Base-by-base conservation (phyloP, 352 stramenopile species). In the Globisporangium irregulare region DNA sequence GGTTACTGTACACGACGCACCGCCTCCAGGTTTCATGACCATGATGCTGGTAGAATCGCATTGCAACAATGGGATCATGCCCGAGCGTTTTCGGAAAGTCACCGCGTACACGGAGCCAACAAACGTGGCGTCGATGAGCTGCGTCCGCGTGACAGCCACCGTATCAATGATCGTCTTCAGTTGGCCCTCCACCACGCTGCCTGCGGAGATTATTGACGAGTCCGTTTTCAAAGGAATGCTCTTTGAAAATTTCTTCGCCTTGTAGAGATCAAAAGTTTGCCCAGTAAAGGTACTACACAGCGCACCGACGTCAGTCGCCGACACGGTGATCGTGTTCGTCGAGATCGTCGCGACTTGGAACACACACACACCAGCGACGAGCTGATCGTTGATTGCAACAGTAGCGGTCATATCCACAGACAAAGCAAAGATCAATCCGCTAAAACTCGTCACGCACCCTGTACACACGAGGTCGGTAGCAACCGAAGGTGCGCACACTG, bases 371-470 rank as follows among this genome's bases (percentile, higher is more conserved):
- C 79, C 85, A 29, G 70, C 81, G 4, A 91, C 66, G 8, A 95
- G 61, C 7, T 80, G 80, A 8, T 75, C 69, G 18, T 63, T 64
- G 1, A 57, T 36, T 0, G 36, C 54, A 0, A 88, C 58, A 2
- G 56, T 64, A 1, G 27, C 10, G n/a, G 20, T 58, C 12, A 81
- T 64, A 50, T 80, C 67, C 1, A 64, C 0, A 3, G 60, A 70
- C 1, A 89, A 53, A 1, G 77, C 74, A 32, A 94, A 85, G 2
- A 62, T 76, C 0, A 88, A 81, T 4, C 89, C 86, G 32, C 85
- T 70, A 56, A 97, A 89, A 15, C 61, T 71, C 2, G 79, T 94
- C 61, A 86, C 87, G 73, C 81, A 94, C 7, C 69, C 86, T 60
- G 72, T 69, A 68, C 77, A 95, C 51, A 86, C 72, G 71, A 51